Base-by-base conservation (phyloP, 441 rosid species). In the Cnidoscolus chayamansa region DNA sequence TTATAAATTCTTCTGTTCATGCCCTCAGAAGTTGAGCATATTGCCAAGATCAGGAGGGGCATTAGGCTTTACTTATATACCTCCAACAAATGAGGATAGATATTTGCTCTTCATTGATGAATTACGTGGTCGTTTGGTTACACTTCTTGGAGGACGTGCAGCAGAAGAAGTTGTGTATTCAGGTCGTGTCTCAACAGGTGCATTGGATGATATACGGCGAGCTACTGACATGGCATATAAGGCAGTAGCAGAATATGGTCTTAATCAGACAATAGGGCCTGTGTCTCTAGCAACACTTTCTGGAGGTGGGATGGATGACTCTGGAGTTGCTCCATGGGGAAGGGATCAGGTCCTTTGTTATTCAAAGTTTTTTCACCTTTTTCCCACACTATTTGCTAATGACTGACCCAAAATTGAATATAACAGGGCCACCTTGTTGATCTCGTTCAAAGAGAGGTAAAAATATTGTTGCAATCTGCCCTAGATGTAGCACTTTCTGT, bases 101-200 rank as follows among this genome's bases (percentile, higher is more conserved):
- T 89, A 93, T 86, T 84, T 96, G 64, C 95, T 93, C 72, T 96
- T 96, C 80, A 85, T 96, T 77, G 99, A 96, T 71, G 99, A 96
- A 77, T 78, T 96, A 53, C 96, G 87, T 50, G 99, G 99, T 40
- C 98, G 97, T 63, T 83, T 96, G 82, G 99, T 93, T 70, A 96
- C 99, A 25, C 97, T 96, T 76, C 94, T 96, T 49, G 99, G 98
- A 74, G 99, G 99, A 57, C 97, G 98, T 69, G 99, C 99, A 73
- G 99, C 99, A 53, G 99, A 96, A 83, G 97, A 96, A 81, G 84
- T 93, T 71, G 87, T 88, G 5, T 96, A 93, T 79, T 89, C 97
- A 15, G 98, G 99, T 56, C 94, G 97, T 72, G 85, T 96, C 65
- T 96, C 99, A 64, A 96, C 99, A 0, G 98, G 98, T 73, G 98